Conservation (phyloP, 345 rosid genomes). For the Chamaenerion angustifolium region DNA sequence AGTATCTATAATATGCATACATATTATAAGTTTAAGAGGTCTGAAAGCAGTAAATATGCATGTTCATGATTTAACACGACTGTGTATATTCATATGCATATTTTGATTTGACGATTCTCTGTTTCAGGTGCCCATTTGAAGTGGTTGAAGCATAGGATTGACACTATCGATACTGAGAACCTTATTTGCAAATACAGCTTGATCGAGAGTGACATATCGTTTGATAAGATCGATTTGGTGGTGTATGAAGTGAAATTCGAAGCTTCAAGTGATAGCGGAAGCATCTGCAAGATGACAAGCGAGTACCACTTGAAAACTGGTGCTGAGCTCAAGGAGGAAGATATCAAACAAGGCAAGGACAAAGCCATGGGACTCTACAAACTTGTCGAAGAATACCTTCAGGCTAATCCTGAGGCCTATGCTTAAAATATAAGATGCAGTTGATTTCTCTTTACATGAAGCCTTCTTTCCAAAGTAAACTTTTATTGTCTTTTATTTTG, state of each 20-base stretch:
- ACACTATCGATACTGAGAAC: constrained; percentile 1
- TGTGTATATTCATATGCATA: no score
- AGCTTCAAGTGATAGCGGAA: neutral
- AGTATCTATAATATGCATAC: no score
- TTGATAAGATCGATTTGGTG: constrained; percentile 2
- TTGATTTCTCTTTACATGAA: no score
- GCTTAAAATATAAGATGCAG: neutral
- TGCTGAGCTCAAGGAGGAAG: constrained; percentile 10
- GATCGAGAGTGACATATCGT: constrained; percentile 4
- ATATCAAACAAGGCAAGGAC: constrained; percentile 9
- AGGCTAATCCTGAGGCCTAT: constrained; percentile 16
- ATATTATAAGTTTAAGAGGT: no score
- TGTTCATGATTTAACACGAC: no score
- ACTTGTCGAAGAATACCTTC: constrained; percentile 17
- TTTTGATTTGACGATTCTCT: no score
- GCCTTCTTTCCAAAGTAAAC: no score
- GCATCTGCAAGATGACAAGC: constrained; percentile 4
- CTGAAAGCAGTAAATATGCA: no score
- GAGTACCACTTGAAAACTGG: constrained; percentile 9
- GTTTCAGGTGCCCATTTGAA: constrained; percentile 5
- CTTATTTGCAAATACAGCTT: constrained; percentile 4
- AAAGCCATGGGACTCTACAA: constrained; percentile 13
- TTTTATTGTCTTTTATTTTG: no score
- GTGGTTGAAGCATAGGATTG: constrained; percentile 7
- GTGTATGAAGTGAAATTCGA: constrained; percentile 7